Evolutionary conservation across 208 protist species (phyloP).

Genomic region (Trypanosoma conorhini): DNA sequence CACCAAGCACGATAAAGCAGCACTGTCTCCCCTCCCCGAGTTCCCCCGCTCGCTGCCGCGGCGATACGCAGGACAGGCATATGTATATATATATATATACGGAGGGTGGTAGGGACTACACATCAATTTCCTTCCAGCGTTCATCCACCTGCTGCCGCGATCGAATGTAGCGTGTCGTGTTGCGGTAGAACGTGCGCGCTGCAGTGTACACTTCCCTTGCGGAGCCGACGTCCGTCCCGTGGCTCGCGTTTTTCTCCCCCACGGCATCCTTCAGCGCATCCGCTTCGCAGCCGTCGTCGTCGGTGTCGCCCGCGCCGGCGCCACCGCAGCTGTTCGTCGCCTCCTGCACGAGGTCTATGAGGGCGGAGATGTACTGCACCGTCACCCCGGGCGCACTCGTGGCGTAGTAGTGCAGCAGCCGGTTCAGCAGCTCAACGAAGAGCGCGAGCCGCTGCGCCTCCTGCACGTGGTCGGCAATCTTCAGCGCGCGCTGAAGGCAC

Average conservation of each 20-base stretch:
- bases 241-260: conserved; percentile 7
- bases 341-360: conserved; percentile 63
- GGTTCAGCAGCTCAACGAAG: conserved; percentile 96
- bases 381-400: conserved; percentile 62
- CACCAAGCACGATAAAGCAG: not conserved
- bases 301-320: conserved; percentile 21
- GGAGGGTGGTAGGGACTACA: conserved; percentile 24
- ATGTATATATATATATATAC: too few species aligned
- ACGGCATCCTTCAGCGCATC: conserved; percentile 5
- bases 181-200: conserved; percentile 53
- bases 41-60: not conserved
- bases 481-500: conserved; percentile 92
- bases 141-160: conserved; percentile 57
- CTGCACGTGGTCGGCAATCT: conserved; percentile 91
- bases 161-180: conserved; percentile 76
- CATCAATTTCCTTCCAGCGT: conserved; percentile 73
- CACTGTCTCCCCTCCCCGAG: not conserved
- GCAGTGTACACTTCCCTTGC: conserved; percentile 30
- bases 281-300: not conserved
- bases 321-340: conserved; percentile 23
- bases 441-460: conserved; percentile 76
- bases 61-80: not conserved
- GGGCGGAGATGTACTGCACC: conserved; percentile 44
- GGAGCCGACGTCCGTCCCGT: not conserved
- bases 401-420: conserved; percentile 94